Evolutionary conservation across 176 grass and related monocot species (phyloP), one percentile per base, ranked within the genome.

Genomic region (Triticum urartu): DNA sequence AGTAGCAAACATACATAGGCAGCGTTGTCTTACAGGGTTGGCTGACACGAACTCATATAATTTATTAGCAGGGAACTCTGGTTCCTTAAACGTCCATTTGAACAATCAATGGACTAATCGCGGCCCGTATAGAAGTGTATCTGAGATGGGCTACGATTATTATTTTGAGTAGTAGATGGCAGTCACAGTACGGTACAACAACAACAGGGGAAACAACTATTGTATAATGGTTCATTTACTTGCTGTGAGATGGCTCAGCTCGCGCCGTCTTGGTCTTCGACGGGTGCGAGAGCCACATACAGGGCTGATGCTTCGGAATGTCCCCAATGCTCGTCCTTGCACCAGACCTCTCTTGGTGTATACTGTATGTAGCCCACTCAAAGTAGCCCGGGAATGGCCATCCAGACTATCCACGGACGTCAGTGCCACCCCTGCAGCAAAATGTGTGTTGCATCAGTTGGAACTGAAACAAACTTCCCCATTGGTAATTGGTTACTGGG

Each of bases 291-390:
- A 98, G 92, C 94, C 93, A 94, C 50, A 1, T 54, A 54, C 11
- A 77, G 64, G 30, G 94, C 88, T 12, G 88, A 88, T 66, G 86
- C 84, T 87, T 94, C 94, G 9, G 93, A 94, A 81, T 95, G 86
- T 54, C 86, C 86, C 38, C 90, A 60, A 25, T 95, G 88, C 80
- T 42, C 90, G 69, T 98, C 95, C 91, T 81, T 96, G 83, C 89
- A 94, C 87, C 92, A 48, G 94, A 98, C 63, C 93, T 90, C 77
- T 92, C 92, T 30, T 50, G 11, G 93, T 98, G 74, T 92, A 95
- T 85, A 89, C 93, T 88, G 91, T 20, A 59, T 18, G 18, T 86
- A 38, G 95, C 93, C 87, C 93, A 95, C 83, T 98, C 95, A 30
- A 95, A 93, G 68, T 93, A 93, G 75, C 92, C 88, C 61, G 84